phyloP scores from a whole-genome alignment of 371 early-diverging fungal genomes.

The Haplosporangium sp. region DNA sequence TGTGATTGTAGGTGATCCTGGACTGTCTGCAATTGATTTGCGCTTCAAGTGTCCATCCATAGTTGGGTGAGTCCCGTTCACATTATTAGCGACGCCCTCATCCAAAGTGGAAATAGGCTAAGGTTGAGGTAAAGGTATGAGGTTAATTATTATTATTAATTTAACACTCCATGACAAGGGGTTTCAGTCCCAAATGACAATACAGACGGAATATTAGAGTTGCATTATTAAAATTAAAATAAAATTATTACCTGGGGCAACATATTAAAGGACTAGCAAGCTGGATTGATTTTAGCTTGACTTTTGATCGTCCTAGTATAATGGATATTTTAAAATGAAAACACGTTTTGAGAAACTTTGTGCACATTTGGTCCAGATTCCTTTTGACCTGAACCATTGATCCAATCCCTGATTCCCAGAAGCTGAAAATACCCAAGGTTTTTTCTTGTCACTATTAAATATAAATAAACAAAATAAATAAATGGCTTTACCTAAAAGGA shows the following conservation, averaged over 20 bases:
- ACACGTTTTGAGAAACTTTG: neutral
- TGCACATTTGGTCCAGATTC: neutral
- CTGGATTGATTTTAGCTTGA: neutral
- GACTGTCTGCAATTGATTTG: conserved; percentile 32
- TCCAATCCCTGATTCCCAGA: neutral
- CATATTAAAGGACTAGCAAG: conserved; percentile 5
- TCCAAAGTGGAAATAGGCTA: conserved; percentile 18
- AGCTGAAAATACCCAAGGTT: too few relatives aligned
- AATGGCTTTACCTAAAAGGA: conserved; percentile 4
- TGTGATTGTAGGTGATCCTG: conserved; percentile 24
- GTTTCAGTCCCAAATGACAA: too few relatives aligned
- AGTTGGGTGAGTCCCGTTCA: conserved; percentile 20
- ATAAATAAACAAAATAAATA: neutral
- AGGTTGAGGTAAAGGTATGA: neutral
- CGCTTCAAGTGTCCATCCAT: conserved; percentile 30
- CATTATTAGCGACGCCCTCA: conserved; percentile 3
- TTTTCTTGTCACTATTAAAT: neutral
- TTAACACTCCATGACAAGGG: too few relatives aligned
- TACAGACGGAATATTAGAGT: too few relatives aligned
- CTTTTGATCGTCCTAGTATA: neutral
- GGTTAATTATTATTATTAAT: too few relatives aligned
- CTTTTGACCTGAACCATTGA: neutral
- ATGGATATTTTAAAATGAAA: neutral
- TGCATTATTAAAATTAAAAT: neutral
- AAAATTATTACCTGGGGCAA: neutral